Conservation (phyloP, 345 rosid genomes). For the Nephelium lappaceum region DNA sequence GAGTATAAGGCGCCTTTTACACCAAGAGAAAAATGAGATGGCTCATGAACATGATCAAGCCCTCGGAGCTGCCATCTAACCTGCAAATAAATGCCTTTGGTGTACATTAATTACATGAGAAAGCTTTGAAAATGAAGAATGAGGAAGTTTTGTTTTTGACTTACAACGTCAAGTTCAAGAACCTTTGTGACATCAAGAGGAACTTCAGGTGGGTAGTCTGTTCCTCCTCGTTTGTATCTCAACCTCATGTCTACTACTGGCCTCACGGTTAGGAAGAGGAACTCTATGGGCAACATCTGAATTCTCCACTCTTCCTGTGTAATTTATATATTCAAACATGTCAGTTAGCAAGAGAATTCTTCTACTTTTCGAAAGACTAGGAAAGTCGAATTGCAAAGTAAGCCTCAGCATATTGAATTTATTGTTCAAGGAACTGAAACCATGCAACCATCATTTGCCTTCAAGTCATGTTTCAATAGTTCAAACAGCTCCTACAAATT, state of each 20-base stretch:
- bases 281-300: slow-evolving; percentile 82
- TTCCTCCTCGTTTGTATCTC: slow-evolving; percentile 64
- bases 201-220: slow-evolving; percentile 67
- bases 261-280: slow-evolving; percentile 70
- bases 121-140: not conserved
- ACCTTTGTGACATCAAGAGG: slow-evolving; percentile 63
- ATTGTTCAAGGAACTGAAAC: not conserved
- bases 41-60: slow-evolving; percentile 57
- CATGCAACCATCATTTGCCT: not conserved
- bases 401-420: not conserved
- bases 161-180: slow-evolving; percentile 79
- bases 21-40: slow-evolving; percentile 61
- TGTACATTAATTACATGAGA: not conserved
- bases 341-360: not conserved
- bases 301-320: slow-evolving; percentile 87
- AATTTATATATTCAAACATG: not conserved
- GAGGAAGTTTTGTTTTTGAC: slow-evolving; percentile 1
- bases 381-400: not conserved
- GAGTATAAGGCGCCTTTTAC: slow-evolving; percentile 76
- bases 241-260: slow-evolving; percentile 84
- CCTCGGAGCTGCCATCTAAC: slow-evolving; percentile 86
- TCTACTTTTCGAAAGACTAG: not conserved
- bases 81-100: slow-evolving; percentile 40
- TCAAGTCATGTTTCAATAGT: not conserved
- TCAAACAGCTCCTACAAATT: not conserved